Evolutionary conservation across 257 asterid genomes (phyloP), one percentile per base, ranked within the genome.

Genomic region (Cordia subcordata): DNA sequence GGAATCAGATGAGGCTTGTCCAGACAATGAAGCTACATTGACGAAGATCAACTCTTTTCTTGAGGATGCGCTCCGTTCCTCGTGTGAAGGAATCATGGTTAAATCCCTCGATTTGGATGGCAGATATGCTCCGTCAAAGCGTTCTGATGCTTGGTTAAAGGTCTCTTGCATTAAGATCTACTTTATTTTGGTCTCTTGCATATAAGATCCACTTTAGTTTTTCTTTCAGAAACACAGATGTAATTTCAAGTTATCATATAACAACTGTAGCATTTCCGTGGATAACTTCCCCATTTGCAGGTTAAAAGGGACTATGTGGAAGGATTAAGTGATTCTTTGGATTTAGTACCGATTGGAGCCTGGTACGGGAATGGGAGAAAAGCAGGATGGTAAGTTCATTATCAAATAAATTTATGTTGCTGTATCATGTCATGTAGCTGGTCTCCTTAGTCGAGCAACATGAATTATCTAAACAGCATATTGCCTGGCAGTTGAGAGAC

Each of bases 331-430:
- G 97, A 90, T 81, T 87, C 96, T 56, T 58, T 90, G 81, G 97
- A 90, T 79, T 83, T 90, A 79, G 97, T 90, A 61, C 94, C 96
- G 8, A 87, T 90, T 62, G 97, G 96, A 68, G 97, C 94, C 55
- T 90, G 97, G 97, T 70, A 85, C 60, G 97, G 97, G 62, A 90
- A 85, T 71, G 97, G 97, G 82, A 81, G 97, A 70, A 90, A 90
- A 78, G 96, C 94, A 52, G 97, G 94, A 79, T 90, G 97, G 97
- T 90, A 79, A 58, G 10, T 27, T 27, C 35, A 27, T 27, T n/a
- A n/a, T n/a, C n/a, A n/a, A n/a, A n/a, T n/a, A n/a, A n/a, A n/a
- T n/a, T n/a, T n/a, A n/a, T n/a, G n/a, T n/a, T n/a, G n/a, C n/a
- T n/a, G n/a, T n/a, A n/a, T n/a, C n/a, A n/a, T n/a, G n/a, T n/a